Evolutionary conservation across 2,329 filamentous ascomycete genomes (phyloP).

Genomic region (Catunica adiposa): DNA sequence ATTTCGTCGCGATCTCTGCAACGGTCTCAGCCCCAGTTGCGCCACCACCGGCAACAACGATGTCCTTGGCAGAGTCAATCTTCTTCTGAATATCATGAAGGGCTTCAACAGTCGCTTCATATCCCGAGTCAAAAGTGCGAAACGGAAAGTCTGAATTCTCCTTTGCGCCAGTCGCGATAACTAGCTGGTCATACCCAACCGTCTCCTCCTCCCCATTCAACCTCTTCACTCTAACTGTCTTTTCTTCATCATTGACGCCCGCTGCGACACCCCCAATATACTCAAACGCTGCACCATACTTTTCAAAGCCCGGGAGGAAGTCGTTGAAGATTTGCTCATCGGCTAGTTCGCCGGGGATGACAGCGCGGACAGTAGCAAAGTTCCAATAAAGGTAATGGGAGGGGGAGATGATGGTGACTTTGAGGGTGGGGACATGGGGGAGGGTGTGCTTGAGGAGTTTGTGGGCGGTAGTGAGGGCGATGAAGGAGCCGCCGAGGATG

Average conservation of each 20-base stretch:
- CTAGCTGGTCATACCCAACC: conserved; percentile 32
- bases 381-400: conserved; percentile 35
- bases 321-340: conserved; percentile 25
- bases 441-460: conserved; percentile 31
- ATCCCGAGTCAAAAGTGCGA: conserved; percentile 27
- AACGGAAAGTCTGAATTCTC: conserved; percentile 25
- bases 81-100: conserved; percentile 23
- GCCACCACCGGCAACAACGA: conserved; percentile 25
- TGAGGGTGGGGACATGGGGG: conserved; percentile 25
- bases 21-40: conserved; percentile 25
- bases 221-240: conserved; percentile 27
- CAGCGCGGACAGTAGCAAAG: conserved; percentile 29
- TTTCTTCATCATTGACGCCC: conserved; percentile 25
- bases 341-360: conserved; percentile 29
- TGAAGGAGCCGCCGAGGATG: conserved; percentile 32
- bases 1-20: conserved; percentile 23
- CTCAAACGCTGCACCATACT: conserved; percentile 35
- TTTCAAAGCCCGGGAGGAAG: conserved; percentile 28
- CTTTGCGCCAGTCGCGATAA: conserved; percentile 29
- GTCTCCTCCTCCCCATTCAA: conserved; percentile 20
- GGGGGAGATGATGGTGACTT: conserved; percentile 30
- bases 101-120: conserved; percentile 26
- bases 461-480: conserved; percentile 32
- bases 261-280: conserved; percentile 34
- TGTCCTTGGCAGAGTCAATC: conserved; percentile 23